Evolutionary conservation across 2,329 filamentous ascomycete genomes (phyloP).

Genomic region (Fusarium tanahbumbuense): DNA sequence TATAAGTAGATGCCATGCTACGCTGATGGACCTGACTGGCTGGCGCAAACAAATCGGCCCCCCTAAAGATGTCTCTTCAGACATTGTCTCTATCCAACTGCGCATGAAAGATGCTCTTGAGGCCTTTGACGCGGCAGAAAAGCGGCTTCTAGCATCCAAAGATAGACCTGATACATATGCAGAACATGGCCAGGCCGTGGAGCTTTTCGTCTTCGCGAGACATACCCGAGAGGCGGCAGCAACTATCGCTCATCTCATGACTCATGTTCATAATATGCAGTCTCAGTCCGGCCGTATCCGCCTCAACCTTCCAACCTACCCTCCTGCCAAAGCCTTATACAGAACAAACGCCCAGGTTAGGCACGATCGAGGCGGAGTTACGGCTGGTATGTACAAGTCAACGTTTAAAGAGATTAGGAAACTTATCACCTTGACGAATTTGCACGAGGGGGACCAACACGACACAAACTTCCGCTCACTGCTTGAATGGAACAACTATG

Average conservation of each 20-base stretch:
- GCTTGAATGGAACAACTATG: constrained; percentile 45
- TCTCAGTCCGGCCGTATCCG: constrained; percentile 54
- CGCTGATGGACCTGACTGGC: constrained; percentile 65
- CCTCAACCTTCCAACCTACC: constrained; percentile 65
- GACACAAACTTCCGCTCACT: constrained; percentile 37
- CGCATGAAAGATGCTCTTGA: constrained; percentile 57
- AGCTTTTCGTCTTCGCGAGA: constrained; percentile 66
- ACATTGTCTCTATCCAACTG: constrained; percentile 54
- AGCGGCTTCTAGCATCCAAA: constrained; percentile 58
- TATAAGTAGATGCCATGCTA: constrained; percentile 61
- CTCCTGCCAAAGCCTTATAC: constrained; percentile 63
- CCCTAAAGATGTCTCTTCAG: constrained; percentile 54
- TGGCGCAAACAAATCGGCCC: constrained; percentile 62
- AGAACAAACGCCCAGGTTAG: constrained; percentile 67
- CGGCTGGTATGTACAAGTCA: constrained; percentile 62
- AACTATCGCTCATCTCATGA: constrained; percentile 59
- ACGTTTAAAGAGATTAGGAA: constrained; percentile 59
- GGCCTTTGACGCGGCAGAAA: constrained; percentile 61
- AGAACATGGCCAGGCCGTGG: constrained; percentile 61
- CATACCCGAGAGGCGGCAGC: constrained; percentile 64
- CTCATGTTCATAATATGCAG: constrained; percentile 62
- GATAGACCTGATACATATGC: constrained; percentile 59
- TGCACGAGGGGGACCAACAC: constrained; percentile 49
- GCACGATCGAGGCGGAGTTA: constrained; percentile 69
- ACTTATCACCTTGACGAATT: constrained; percentile 58